Base-by-base conservation (phyloP, 1,139 yeast species). In the Magnusiomyces suaveolens region DNA sequence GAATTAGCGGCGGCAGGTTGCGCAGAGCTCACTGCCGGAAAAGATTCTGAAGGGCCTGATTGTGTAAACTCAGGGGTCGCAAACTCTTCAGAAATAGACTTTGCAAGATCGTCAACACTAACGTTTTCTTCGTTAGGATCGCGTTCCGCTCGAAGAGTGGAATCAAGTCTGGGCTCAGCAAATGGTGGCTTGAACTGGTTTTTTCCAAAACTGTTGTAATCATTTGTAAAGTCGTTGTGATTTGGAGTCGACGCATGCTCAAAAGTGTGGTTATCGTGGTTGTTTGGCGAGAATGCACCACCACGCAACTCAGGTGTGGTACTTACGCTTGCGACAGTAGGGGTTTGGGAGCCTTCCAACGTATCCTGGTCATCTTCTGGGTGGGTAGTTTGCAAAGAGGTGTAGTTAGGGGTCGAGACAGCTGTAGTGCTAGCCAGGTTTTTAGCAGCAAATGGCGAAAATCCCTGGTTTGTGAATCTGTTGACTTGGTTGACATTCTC, bases 61-160 rank as follows among this genome's bases (percentile, higher is more conserved):
- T 48, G 43, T 38, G 44, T 20, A 18, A 39, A 39, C 10, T 32
- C 29, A 48, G 43, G 51, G 4, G 33, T n/a, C n/a, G 51, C 43
- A 38, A 48, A 48, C 14, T 38, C 51, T 33, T 23, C 51, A 33
- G 51, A n/a, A 20, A 48, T 39, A n/a, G 51, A 48, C 21, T 24
- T 33, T 3, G 51, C 48, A 46, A 46, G 33, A 2, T 46, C 48
- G 2, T 46, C 48, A 6, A 46, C 48, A 24, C 29, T 26, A 46
- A 32, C 48, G n/a, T 26, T 24, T 2, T 46, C 20, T 3, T 46
- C 25, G 10, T 26, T 18, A 25, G 33, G 38, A 18, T 46, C 38
- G 14, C 25, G 44, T n/a, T 4, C 25, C 25, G 10, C 44, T 41
- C 25, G 18, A 20, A 41, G 16, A 21, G 44, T 41, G 25, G 44